These are phyloP conservation scores for Aristolochia contorta DNA, from an alignment of 164 flowering plant species.

Conservation along the genomic window DNA sequence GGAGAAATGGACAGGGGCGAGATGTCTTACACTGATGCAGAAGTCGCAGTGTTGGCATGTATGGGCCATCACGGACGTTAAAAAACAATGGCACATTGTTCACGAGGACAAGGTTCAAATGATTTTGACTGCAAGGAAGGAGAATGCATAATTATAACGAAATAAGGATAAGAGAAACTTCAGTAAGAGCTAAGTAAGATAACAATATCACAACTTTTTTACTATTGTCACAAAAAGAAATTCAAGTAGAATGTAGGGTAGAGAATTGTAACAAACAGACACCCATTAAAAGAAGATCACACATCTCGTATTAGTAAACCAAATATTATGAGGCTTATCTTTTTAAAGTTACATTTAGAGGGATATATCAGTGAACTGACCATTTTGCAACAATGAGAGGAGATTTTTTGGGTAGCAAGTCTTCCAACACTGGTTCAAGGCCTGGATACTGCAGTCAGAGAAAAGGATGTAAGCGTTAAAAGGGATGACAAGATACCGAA, in stretches of 20 bases:
- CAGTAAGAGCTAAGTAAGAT: too few relatives aligned
- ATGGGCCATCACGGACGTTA: constrained; percentile 96
- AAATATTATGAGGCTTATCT: too few relatives aligned
- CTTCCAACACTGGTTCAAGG: constrained; percentile 87
- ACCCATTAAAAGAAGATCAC: too few relatives aligned
- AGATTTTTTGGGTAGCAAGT: constrained; percentile 89
- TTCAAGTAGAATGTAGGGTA: too few relatives aligned
- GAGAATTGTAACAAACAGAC: too few relatives aligned
- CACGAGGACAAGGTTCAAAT: constrained; percentile 87
- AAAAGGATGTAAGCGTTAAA: not conserved
- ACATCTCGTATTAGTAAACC: too few relatives aligned
- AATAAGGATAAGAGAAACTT: too few relatives aligned
- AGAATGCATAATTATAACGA: not conserved
- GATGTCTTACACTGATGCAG: constrained; percentile 82
- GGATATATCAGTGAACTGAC: constrained; percentile 19
- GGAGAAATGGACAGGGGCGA: not conserved
- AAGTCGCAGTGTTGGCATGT: constrained; percentile 95
- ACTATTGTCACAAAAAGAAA: too few relatives aligned
- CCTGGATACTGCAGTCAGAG: constrained; percentile 76
- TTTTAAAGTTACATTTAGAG: too few relatives aligned
- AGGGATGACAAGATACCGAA: not conserved
- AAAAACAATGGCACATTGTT: constrained; percentile 95
- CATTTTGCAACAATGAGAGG: constrained; percentile 94
- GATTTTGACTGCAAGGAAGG: constrained; percentile 60
- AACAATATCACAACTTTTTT: too few relatives aligned